Conservation (phyloP, 176 grass and related monocot species). For the Neostapfia colusana region DNA sequence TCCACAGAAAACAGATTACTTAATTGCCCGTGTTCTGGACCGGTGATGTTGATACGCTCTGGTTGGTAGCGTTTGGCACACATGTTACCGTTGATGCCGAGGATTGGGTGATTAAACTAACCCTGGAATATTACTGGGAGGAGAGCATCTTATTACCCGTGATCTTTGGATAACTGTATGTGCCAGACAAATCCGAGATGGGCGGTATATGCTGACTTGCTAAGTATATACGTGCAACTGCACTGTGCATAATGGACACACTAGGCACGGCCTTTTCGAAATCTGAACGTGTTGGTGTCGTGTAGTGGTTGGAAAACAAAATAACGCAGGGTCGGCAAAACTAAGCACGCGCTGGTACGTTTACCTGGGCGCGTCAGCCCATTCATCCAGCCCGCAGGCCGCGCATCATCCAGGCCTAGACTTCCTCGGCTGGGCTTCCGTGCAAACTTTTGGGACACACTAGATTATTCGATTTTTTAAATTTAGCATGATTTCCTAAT, state of each 20-base stretch:
- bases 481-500: no score
- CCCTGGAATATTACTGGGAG: background rate
- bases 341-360: no score
- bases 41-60: conserved; percentile 3
- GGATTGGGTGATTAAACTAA: background rate
- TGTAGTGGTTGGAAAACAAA: no score
- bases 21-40: background rate
- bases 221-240: background rate
- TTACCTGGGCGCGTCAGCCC: no score
- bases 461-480: no score
- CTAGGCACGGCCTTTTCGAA: background rate
- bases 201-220: background rate
- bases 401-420: no score
- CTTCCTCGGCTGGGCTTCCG: no score
- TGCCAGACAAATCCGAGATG: background rate
- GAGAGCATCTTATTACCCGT: background rate
- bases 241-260: background rate
- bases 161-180: background rate
- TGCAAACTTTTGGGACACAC: no score
- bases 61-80: conserved; percentile 28
- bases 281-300: no score
- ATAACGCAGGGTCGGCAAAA: no score
- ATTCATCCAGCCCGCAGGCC: no score
- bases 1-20: background rate
- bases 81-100: conserved; percentile 28